phyloP scores from a whole-genome alignment of 1,284 basidiomycete genomes.

The Malassezia furfur region DNA sequence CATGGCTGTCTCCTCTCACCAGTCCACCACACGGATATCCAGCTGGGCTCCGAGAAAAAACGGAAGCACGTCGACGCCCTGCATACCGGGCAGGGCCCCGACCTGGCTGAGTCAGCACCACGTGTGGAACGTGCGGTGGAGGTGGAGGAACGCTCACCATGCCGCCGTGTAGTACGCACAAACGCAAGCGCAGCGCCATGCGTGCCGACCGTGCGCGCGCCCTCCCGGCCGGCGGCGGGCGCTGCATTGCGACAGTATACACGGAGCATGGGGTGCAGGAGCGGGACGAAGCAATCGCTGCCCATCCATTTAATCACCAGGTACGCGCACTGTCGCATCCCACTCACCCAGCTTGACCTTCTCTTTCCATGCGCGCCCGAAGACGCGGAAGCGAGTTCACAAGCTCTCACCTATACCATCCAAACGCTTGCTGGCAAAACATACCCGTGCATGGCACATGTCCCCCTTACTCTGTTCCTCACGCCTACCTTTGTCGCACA shows the following conservation, averaged over 20 bases:
- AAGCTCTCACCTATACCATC: no score
- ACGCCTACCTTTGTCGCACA: constrained; percentile 33
- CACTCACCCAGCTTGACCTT: constrained; percentile 21
- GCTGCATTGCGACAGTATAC: constrained; percentile 18
- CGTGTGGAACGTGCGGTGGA: background rate
- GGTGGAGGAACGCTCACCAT: background rate
- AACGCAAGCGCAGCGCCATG: constrained; percentile 37
- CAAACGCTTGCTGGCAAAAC: background rate
- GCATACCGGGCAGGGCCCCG: background rate
- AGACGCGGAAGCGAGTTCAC: no score
- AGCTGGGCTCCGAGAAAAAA: background rate
- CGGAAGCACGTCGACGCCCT: background rate
- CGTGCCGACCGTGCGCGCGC: constrained; percentile 31
- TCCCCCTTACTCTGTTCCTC: constrained; percentile 34
- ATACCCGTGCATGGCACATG: constrained; percentile 22
- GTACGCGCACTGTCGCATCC: constrained; percentile 1
- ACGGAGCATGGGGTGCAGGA: background rate
- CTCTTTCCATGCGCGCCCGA: constrained; percentile 15
- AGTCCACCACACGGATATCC: background rate
- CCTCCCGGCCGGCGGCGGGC: constrained; percentile 16
- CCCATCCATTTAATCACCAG: constrained; percentile 35
- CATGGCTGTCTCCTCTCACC: constrained; percentile 18
- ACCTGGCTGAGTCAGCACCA: background rate
- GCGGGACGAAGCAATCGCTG: constrained; percentile 5
- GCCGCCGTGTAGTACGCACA: constrained; percentile 31